A percentile compares a stretch with the other conserved stretches of the same genome.
Conservation (phyloP, 1,284 basidiomycete genomes). For the Moesziomyces sp. region DNA sequence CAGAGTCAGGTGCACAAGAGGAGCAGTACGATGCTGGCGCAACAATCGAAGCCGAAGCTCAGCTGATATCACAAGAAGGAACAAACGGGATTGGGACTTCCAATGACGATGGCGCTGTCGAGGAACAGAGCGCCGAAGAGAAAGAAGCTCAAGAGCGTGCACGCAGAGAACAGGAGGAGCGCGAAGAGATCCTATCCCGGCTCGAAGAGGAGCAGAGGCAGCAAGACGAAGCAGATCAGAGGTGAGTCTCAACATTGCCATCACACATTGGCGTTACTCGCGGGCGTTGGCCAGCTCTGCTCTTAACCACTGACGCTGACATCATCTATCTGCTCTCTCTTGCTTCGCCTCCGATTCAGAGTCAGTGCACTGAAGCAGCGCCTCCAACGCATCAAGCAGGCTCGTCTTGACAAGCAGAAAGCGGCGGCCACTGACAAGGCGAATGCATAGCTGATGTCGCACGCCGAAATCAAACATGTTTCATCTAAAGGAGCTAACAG, state of each 20-base stretch:
- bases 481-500: neutral
- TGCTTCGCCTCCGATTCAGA: conserved; percentile 3
- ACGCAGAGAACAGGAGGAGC: conserved; percentile 48
- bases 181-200: conserved; percentile 55
- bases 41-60: conserved; percentile 51
- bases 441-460: conserved; percentile 1
- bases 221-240: conserved; percentile 58
- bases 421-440: conserved; percentile 1
- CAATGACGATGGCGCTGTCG: conserved; percentile 6
- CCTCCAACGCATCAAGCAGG: conserved; percentile 43
- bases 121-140: conserved; percentile 28
- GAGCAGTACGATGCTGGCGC: conserved; percentile 21
- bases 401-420: conserved; percentile 34
- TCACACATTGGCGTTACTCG: too few species aligned
- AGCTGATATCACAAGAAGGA: conserved; percentile 25
- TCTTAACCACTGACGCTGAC: too few species aligned
- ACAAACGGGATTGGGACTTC: neutral
- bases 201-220: conserved; percentile 58
- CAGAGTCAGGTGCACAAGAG: neutral
- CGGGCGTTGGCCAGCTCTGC: too few species aligned
- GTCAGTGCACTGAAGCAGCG: conserved; percentile 45
- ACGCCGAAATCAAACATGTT: neutral
- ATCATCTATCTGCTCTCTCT: too few species aligned
- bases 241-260: conserved; percentile 24
- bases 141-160: conserved; percentile 38